Evolutionary conservation across 2,329 filamentous ascomycete species (phyloP).

Genomic region (Niveomyces coronatus): DNA sequence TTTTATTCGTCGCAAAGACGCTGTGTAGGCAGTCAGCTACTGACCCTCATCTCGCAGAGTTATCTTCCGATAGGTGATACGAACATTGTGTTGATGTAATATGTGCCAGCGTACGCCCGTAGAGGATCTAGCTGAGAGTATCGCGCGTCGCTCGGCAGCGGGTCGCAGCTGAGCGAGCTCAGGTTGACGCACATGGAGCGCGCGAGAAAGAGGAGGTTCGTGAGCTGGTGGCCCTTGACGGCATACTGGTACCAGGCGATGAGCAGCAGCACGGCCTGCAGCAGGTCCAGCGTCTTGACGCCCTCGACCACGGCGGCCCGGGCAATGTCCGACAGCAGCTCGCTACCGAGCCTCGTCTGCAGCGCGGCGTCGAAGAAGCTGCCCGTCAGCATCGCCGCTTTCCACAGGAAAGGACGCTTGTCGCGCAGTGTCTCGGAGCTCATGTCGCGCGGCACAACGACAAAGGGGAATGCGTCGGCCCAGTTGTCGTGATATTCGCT

Average conservation of each 20-base stretch:
- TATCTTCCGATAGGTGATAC: slow-evolving; percentile 16
- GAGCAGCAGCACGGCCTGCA: slow-evolving; percentile 36
- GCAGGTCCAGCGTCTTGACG: slow-evolving; percentile 33
- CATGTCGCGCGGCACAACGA: slow-evolving; percentile 28
- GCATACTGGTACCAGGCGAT: slow-evolving; percentile 39
- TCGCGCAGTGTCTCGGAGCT: slow-evolving; percentile 26
- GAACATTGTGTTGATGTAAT: slow-evolving; percentile 39
- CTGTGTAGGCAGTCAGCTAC: slow-evolving; percentile 16
- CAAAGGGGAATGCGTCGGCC: slow-evolving; percentile 34
- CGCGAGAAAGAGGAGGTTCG: slow-evolving; percentile 37
- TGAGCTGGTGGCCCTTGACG: slow-evolving; percentile 38
- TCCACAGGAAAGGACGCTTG: slow-evolving; percentile 37
- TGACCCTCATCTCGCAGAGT: not conserved
- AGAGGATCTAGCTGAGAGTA: slow-evolving; percentile 30
- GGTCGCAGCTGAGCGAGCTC: slow-evolving; percentile 22
- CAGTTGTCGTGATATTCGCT: slow-evolving; percentile 23
- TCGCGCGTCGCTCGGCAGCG: slow-evolving; percentile 15
- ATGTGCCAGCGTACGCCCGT: slow-evolving; percentile 38
- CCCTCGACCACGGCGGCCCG: slow-evolving; percentile 30
- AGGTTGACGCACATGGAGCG: slow-evolving; percentile 35
- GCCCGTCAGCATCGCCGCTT: slow-evolving; percentile 36
- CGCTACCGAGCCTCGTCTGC: slow-evolving; percentile 33
- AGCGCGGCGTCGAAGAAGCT: slow-evolving; percentile 32
- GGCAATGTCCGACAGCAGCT: slow-evolving; percentile 33
- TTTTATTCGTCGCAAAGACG: slow-evolving; percentile 36